phyloP scores from a whole-genome alignment of 768 basidiomycete genomes.

The Lyophyllum atratum region DNA sequence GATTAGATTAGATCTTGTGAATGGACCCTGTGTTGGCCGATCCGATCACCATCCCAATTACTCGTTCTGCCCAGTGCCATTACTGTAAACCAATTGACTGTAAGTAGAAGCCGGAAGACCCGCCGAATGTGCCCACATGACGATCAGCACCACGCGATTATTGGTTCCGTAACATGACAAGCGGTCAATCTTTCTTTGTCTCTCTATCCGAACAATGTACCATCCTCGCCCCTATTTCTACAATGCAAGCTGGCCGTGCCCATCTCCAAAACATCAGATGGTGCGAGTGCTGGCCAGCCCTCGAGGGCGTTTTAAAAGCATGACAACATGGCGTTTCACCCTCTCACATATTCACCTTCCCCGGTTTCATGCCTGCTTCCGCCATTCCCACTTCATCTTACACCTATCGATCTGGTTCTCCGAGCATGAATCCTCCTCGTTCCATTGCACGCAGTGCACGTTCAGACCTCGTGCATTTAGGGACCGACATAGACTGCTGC shows the following conservation, averaged over 20 bases:
- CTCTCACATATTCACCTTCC: too few species aligned
- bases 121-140: neutral
- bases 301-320: neutral
- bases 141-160: too few species aligned
- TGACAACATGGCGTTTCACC: neutral
- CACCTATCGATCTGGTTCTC: neutral
- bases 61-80: too few species aligned
- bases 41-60: too few species aligned
- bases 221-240: neutral
- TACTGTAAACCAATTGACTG: too few species aligned
- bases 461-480: neutral
- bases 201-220: neutral
- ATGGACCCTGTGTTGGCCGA: too few species aligned
- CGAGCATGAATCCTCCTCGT: neutral
- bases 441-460: neutral
- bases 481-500: neutral
- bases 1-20: constrained; percentile 3
- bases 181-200: neutral
- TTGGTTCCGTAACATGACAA: neutral
- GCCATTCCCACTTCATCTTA: neutral
- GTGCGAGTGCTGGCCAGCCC: neutral
- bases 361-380: neutral
- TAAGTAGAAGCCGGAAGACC: too few species aligned
- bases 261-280: neutral
- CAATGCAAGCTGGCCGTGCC: neutral